Evolutionary conservation across 495 filamentous ascomycete species (phyloP).

Genomic region (Hyphodiscus hymeniophilus): DNA sequence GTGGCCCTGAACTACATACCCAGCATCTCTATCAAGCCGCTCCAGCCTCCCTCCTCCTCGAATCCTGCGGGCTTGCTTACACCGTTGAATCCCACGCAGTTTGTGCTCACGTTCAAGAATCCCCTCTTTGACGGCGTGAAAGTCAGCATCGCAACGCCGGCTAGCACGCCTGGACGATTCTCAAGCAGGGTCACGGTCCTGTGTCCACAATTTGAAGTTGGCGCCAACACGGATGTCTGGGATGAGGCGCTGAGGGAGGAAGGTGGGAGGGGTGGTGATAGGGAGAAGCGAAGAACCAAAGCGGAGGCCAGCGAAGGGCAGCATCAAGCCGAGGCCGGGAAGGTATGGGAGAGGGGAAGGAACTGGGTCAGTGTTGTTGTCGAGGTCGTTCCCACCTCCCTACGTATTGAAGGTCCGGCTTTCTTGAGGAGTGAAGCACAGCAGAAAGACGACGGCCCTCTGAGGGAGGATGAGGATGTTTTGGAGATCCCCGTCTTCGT

Average conservation of each 20-base stretch:
- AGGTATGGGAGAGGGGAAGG: conserved; percentile 89
- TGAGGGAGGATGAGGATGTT: conserved; percentile 75
- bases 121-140: conserved; percentile 86
- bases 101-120: conserved; percentile 82
- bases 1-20: conserved; percentile 88
- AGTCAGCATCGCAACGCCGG: conserved; percentile 80
- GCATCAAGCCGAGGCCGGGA: conserved; percentile 75
- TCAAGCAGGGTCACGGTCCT: conserved; percentile 79
- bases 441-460: conserved; percentile 15
- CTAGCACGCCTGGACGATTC: conserved; percentile 69
- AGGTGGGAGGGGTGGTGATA: conserved; percentile 25
- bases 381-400: conserved; percentile 71
- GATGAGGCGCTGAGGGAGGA: conserved; percentile 70
- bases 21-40: conserved; percentile 58
- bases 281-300: conserved; percentile 31
- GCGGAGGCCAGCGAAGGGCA: conserved; percentile 34
- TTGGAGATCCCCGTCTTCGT: conserved; percentile 93
- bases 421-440: conserved; percentile 14
- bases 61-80: conserved; percentile 32
- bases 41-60: conserved; percentile 35
- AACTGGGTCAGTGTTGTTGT: conserved; percentile 92
- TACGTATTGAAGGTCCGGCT: conserved; percentile 26
- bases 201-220: conserved; percentile 90
- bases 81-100: conserved; percentile 66
- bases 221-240: conserved; percentile 92